phyloP scores from a whole-genome alignment of 257 asterid genomes.

The Nicotiana obtusifolia region DNA sequence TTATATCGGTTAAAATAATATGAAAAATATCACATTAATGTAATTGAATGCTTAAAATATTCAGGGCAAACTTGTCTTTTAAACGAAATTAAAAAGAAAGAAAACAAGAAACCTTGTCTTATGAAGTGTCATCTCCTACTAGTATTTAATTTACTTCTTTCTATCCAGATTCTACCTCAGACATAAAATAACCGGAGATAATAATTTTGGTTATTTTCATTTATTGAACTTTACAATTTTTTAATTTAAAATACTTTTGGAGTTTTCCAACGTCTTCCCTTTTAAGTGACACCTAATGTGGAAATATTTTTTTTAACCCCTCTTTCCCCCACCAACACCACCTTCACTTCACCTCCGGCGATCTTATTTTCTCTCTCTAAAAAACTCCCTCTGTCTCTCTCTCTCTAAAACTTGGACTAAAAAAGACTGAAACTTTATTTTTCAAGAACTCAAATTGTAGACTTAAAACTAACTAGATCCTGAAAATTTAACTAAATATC shows the following conservation, averaged over 20 bases:
- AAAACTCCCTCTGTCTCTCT: background rate
- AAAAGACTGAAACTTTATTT: background rate
- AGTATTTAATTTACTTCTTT: background rate
- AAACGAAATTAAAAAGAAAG: too few relatives aligned
- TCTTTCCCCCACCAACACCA: conserved; percentile 18
- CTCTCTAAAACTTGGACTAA: background rate
- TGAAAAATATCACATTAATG: too few relatives aligned
- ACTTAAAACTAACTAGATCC: conserved; percentile 19
- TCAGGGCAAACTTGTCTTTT: too few relatives aligned
- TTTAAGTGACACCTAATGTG: conserved; percentile 56
- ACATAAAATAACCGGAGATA: conserved; percentile 4
- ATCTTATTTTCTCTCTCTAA: conserved; percentile 8
- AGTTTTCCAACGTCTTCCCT: conserved; percentile 49
- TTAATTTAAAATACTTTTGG: conserved; percentile 30
- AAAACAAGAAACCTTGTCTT: too few relatives aligned
- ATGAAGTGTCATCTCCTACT: background rate
- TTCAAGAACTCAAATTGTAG: conserved; percentile 6
- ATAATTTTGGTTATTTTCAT: conserved; percentile 7
- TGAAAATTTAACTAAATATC: background rate
- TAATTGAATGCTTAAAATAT: too few relatives aligned
- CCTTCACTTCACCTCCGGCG: conserved; percentile 26
- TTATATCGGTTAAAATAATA: too few relatives aligned
- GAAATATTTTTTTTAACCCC: conserved; percentile 23
- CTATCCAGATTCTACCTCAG: background rate
- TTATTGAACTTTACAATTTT: background rate